Evolutionary conservation across 23 red algal species (phyloP), one percentile per base, ranked within the genome.

Genomic region (Chondrus crispus): DNA sequence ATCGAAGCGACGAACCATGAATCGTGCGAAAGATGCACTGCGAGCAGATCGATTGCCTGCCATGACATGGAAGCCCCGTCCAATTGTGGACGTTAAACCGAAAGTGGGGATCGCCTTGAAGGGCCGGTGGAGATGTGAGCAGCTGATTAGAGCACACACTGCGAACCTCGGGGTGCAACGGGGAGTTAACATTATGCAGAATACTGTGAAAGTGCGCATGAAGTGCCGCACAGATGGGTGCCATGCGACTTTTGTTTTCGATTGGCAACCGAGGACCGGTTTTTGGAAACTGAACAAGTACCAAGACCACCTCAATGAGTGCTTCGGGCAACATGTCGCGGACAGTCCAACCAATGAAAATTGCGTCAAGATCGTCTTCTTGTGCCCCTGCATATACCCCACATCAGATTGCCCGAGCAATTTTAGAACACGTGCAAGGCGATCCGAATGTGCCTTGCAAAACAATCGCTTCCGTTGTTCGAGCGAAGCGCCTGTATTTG

Each of bases 81-180:
- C n/a, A n/a, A n/a, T n/a, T n/a, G n/a, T n/a, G n/a, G n/a, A n/a
- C n/a, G n/a, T n/a, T n/a, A n/a, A n/a, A n/a, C n/a, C n/a, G 52
- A 14, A 57, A 57, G 52, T 57, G 52, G 22, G 22, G 22, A 57
- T 57, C 22, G 16, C 14, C 14, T 22, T 57, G 16, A 57, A 57
- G 22, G 63, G 63, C 48, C 55, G 81, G 2, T 85, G 81, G 81
- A 46, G 68, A 5, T 85, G 55, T 49, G 62, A 85, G n/a, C 81
- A 85, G n/a, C 29, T 85, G 4, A 85, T 85, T 44, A 35, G 81
- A 26, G 81, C 81, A n/a, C 30, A 84, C 36, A 84, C 76, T 10
- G 76, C 76, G 3, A 39, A 53, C 39, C 36, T 81, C 3, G 76
- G 46, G 4, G 43, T 52, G 4, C 43, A 81, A 11, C 37, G 55